Conservation (phyloP, 305 asterid genomes). For the Fraxinus ornus region DNA sequence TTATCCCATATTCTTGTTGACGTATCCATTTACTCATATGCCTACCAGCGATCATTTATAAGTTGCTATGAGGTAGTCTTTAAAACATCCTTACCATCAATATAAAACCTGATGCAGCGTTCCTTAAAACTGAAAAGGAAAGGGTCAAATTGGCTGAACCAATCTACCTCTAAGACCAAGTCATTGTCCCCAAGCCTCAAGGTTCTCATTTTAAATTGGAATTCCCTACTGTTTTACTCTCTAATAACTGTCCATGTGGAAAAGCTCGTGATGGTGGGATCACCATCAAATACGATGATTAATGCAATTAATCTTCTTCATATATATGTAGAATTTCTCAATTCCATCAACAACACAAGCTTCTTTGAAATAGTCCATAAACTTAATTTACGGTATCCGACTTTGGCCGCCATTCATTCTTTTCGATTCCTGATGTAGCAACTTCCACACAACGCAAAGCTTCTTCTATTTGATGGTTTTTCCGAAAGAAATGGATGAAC, state of each 20-base stretch:
- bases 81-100: not conserved
- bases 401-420: no score
- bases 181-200: not conserved
- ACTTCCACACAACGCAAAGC: no score
- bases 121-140: not conserved
- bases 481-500: no score
- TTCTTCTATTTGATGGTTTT: no score
- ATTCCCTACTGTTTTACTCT: not conserved
- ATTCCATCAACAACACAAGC: no score
- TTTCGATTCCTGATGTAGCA: no score
- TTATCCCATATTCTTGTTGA: not conserved
- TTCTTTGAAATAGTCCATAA: no score
- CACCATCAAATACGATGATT: not conserved
- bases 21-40: not conserved
- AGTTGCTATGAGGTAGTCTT: not conserved
- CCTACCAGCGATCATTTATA: not conserved
- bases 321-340: no score
- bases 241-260: not conserved
- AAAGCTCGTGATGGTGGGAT: not conserved
- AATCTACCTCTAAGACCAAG: not conserved
- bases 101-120: not conserved
- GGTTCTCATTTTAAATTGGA: not conserved
- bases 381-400: no score
- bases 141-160: not conserved
- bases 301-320: no score